Conservation (phyloP, 257 asterid species). For the Solanum clarkiae region DNA sequence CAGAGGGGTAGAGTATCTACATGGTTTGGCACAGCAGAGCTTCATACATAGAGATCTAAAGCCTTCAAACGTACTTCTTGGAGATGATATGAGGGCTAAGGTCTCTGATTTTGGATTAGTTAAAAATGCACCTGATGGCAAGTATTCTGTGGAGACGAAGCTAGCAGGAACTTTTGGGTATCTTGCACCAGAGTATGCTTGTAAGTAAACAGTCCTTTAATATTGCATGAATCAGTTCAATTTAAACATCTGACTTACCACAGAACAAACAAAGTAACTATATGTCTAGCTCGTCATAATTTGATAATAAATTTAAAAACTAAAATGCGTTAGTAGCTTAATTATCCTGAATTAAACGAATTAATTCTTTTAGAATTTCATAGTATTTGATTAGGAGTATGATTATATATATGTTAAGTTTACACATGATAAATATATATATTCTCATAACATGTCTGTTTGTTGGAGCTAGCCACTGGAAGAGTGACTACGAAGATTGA, state of each 20-base stretch:
- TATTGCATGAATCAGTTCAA: background rate
- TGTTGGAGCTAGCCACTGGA: constrained; percentile 57
- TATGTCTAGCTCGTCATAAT: background rate
- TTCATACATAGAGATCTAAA: constrained; percentile 91
- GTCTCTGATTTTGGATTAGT: constrained; percentile 96
- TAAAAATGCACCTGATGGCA: constrained; percentile 53
- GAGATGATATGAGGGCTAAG: constrained; percentile 82
- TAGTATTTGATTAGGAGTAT: background rate
- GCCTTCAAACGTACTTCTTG: constrained; percentile 75
- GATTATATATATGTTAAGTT: background rate
- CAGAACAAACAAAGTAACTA: background rate
- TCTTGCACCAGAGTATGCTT: constrained; percentile 94
- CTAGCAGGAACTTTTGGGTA: constrained; percentile 95
- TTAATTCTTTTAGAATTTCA: background rate
- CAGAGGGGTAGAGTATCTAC: constrained; percentile 85
- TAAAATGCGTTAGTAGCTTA: background rate
- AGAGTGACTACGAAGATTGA: constrained; percentile 78
- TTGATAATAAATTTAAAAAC: background rate
- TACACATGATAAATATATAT: background rate
- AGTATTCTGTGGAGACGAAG: constrained; percentile 48
- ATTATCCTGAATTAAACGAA: background rate
- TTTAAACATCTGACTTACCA: background rate
- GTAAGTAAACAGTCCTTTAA: constrained; percentile 16
- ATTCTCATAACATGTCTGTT: background rate
- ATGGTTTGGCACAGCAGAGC: constrained; percentile 64